Evolutionary conservation across 2,329 filamentous ascomycete genomes (phyloP).

Genomic region (Cyphellophora europaea): DNA sequence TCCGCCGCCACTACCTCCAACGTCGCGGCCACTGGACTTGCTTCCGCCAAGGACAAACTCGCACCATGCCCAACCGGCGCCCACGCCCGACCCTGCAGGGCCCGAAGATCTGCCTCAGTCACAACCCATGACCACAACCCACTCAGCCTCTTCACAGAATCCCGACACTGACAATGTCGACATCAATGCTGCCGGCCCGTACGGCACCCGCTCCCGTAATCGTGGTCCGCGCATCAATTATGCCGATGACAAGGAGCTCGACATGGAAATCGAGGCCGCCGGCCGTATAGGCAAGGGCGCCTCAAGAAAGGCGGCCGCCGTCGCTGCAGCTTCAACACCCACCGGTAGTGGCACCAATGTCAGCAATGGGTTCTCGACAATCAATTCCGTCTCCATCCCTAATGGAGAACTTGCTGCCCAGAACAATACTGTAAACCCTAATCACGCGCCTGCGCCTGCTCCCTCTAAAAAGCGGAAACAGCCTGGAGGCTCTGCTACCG

Average conservation of each 20-base stretch:
- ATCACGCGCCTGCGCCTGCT: constrained; percentile 30
- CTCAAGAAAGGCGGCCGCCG: constrained; percentile 15
- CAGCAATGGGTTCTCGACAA: constrained; percentile 1
- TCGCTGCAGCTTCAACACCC: constrained; percentile 4
- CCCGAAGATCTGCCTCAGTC: constrained; percentile 28
- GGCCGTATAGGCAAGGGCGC: constrained; percentile 20
- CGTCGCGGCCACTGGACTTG: constrained; percentile 4
- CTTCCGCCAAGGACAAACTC: constrained; percentile 13
- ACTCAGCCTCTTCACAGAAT: constrained; percentile 30
- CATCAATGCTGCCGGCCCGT: constrained; percentile 53
- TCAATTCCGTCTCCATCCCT: constrained; percentile 1
- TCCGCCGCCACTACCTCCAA: constrained; percentile 3
- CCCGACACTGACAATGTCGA: constrained; percentile 26
- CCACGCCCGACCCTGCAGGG: constrained; percentile 14
- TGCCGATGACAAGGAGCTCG: constrained; percentile 84
- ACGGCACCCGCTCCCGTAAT: constrained; percentile 91
- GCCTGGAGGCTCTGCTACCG: constrained; percentile 32
- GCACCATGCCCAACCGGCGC: constrained; percentile 11
- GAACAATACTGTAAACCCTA: constrained; percentile 46
- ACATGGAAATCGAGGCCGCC: constrained; percentile 70
- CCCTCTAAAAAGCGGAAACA: constrained; percentile 81
- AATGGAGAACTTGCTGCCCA: constrained; percentile 14
- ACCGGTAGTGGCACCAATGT: not conserved
- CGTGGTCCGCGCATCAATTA: constrained; percentile 82
- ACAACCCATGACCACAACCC: constrained; percentile 34